Conservation (phyloP, 495 filamentous ascomycete species). For the Penicillium canescens region DNA sequence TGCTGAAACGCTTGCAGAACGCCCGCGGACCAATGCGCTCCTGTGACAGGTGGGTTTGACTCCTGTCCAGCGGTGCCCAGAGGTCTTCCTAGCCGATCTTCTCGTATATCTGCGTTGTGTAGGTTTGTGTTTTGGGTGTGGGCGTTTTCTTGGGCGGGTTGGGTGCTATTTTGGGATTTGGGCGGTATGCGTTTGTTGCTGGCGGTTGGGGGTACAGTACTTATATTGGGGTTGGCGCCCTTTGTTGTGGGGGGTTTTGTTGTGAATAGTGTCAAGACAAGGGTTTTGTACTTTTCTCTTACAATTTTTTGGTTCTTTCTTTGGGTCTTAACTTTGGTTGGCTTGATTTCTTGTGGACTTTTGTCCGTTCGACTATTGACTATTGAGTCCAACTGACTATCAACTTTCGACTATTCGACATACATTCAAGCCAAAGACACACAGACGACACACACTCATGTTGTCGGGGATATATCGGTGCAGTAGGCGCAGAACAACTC, state of each 20-base stretch:
- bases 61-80: neutral
- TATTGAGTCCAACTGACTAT: neutral
- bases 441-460: conserved; percentile 3
- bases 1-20: conserved; percentile 16
- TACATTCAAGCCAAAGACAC: conserved; percentile 1
- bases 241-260: neutral
- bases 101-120: conserved; percentile 5
- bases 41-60: neutral
- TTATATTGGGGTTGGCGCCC: neutral
- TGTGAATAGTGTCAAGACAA: no score
- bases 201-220: neutral
- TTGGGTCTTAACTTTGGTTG: neutral
- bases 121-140: neutral
- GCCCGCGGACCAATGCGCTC: conserved; percentile 6
- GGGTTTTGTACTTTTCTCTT: neutral
- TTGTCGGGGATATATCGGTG: conserved; percentile 12
- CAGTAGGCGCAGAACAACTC: neutral
- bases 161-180: conserved; percentile 5
- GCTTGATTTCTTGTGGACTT: neutral
- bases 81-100: neutral
- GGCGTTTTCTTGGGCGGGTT: conserved; percentile 5
- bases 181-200: neutral
- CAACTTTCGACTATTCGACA: no score
- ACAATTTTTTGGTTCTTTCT: neutral
- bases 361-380: neutral